Evolutionary conservation across 768 basidiomycete genomes (phyloP).

Genomic region (Leccinum longicurvipes): DNA sequence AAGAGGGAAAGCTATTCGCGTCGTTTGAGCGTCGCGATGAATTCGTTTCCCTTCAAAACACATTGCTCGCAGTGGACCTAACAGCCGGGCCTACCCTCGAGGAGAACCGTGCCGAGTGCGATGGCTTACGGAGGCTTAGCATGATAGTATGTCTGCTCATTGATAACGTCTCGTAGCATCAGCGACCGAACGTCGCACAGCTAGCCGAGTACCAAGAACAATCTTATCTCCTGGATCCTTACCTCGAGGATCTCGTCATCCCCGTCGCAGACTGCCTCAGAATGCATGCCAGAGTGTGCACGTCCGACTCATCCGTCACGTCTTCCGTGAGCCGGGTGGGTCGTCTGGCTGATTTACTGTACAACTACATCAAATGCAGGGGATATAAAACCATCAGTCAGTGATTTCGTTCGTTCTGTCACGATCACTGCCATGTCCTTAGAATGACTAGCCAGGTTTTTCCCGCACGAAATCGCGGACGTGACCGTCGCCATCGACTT

Average conservation of each 20-base stretch:
- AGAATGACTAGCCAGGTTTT: conserved; percentile 70
- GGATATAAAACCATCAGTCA: conserved; percentile 90
- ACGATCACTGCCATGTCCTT: conserved; percentile 11
- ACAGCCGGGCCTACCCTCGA: conserved; percentile 40
- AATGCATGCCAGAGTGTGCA: conserved; percentile 44
- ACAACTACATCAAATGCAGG: conserved; percentile 81
- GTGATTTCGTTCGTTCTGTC: conserved; percentile 27
- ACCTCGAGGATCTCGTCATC: conserved; percentile 70
- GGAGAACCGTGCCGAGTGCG: conserved; percentile 42
- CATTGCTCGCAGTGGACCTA: conserved; percentile 49
- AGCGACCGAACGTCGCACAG: conserved; percentile 38
- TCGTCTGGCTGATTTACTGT: conserved; percentile 61
- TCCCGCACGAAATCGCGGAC: conserved; percentile 88
- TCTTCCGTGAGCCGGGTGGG: conserved; percentile 41
- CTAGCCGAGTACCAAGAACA: conserved; percentile 91
- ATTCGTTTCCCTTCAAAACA: conserved; percentile 50
- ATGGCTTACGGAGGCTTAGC: conserved; percentile 41
- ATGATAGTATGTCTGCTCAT: conserved; percentile 46
- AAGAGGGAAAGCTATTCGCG: conserved; percentile 46
- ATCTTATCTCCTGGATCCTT: conserved; percentile 88
- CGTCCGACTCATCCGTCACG: conserved; percentile 23
- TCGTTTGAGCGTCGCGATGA: conserved; percentile 63
- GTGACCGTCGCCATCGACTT: conserved; percentile 71
- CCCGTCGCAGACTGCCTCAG: conserved; percentile 71
- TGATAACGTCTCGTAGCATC: not conserved